These are phyloP conservation scores for Podila clonocystis DNA, from an alignment of 192 early-diverging fungal genomes.

Conservation along the genomic window DNA sequence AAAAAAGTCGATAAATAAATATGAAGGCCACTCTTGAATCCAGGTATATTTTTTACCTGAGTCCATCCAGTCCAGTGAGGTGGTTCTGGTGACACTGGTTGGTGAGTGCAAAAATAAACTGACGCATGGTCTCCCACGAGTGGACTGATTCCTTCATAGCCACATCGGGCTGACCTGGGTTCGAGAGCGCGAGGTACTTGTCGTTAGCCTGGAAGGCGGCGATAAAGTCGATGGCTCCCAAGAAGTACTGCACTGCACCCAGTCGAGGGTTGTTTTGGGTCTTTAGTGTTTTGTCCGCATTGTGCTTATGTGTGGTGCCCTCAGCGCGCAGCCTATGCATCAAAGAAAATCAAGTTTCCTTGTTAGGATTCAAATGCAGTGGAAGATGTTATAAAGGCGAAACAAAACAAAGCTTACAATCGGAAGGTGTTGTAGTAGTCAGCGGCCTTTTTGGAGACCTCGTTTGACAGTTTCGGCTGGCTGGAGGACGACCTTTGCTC, in stretches of 20 bases:
- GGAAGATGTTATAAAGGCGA: neutral
- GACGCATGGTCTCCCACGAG: slow-evolving; percentile 50
- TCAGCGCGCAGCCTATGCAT: slow-evolving; percentile 21
- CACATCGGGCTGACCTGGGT: slow-evolving; percentile 35
- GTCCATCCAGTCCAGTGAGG: slow-evolving; percentile 32
- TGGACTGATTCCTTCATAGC: slow-evolving; percentile 38
- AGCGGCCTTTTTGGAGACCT: slow-evolving; percentile 20
- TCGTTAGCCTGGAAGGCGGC: slow-evolving; percentile 46
- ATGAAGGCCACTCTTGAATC: neutral
- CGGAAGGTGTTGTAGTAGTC: slow-evolving; percentile 36
- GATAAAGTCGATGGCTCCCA: slow-evolving; percentile 47
- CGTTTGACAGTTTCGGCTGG: slow-evolving; percentile 11
- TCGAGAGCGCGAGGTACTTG: slow-evolving; percentile 33
- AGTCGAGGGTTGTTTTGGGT: slow-evolving; percentile 26
- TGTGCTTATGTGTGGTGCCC: slow-evolving; percentile 32
- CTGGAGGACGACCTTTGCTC: slow-evolving; percentile 25
- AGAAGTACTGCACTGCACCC: slow-evolving; percentile 41
- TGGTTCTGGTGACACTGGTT: slow-evolving; percentile 44
- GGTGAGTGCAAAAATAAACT: slow-evolving; percentile 43
- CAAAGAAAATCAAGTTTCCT: neutral
- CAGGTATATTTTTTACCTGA: slow-evolving; percentile 17
- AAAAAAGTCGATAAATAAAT: neutral
- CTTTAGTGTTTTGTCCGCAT: slow-evolving; percentile 31
- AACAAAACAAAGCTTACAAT: slow-evolving; percentile 18
- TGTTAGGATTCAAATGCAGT: neutral